Conservation (phyloP, 306 rosid genomes). For the Medicago ruthenica region DNA sequence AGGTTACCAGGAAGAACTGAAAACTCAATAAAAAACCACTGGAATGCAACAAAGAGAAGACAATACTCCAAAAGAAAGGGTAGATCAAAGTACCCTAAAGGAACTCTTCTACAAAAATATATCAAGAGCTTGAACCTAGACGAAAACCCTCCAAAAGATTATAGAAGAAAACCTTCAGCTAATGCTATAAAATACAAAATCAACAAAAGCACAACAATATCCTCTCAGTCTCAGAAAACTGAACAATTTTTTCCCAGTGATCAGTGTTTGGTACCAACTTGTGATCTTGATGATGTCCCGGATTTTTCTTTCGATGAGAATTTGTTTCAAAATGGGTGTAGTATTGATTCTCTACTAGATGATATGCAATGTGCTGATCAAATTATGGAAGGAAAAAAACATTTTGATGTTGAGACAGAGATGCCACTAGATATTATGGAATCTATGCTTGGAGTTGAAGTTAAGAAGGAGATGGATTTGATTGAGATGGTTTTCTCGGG, state of each 20-base stretch:
- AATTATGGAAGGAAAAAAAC: constrained; percentile 27
- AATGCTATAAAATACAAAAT: constrained; percentile 18
- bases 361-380: constrained; percentile 42
- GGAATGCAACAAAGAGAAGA: constrained; percentile 96
- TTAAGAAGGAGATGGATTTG: constrained; percentile 81
- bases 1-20: constrained; percentile 89
- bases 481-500: constrained; percentile 71
- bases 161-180: constrained; percentile 46
- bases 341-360: constrained; percentile 69
- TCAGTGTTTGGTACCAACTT: constrained; percentile 46
- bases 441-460: constrained; percentile 47
- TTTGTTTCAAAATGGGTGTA: constrained; percentile 63
- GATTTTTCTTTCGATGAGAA: constrained; percentile 68
- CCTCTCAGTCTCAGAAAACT: not conserved
- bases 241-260: constrained; percentile 43
- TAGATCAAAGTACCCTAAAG: constrained; percentile 68
- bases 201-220: constrained; percentile 14
- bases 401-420: constrained; percentile 39
- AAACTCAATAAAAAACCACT: constrained; percentile 91
- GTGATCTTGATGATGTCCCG: constrained; percentile 55
- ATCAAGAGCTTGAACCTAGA: constrained; percentile 82
- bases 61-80: constrained; percentile 85
- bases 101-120: constrained; percentile 78
- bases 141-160: constrained; percentile 49
- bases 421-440: constrained; percentile 10